A percentile compares a stretch with the other conserved stretches of the same genome.
These are phyloP conservation scores for Coemansia sp. DNA, from an alignment of 192 early-diverging fungal species.

Conservation along the genomic window DNA sequence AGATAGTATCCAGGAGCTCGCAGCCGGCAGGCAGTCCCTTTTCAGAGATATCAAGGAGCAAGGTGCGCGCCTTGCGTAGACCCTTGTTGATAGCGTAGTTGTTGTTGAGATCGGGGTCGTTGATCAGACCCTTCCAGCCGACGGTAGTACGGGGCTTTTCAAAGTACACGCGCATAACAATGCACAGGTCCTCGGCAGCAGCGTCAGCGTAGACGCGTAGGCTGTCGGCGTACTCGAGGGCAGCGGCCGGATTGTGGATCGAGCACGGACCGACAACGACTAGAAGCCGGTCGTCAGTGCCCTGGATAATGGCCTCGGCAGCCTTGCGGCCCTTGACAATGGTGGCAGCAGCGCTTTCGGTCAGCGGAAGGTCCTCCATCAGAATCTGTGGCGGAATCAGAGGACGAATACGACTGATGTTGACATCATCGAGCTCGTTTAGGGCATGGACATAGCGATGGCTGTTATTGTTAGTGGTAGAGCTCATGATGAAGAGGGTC, in stretches of 20 bases:
- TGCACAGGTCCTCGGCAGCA: slow-evolving; percentile 74
- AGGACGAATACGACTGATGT: slow-evolving; percentile 80
- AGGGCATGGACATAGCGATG: slow-evolving; percentile 63
- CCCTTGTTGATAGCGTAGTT: slow-evolving; percentile 98
- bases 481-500: slow-evolving; percentile 17
- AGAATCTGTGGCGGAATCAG: slow-evolving; percentile 90
- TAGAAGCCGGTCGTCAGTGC: slow-evolving; percentile 84
- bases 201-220: slow-evolving; percentile 65
- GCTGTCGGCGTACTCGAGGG: slow-evolving; percentile 75
- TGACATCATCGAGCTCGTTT: slow-evolving; percentile 92
- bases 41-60: slow-evolving; percentile 79
- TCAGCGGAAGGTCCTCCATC: slow-evolving; percentile 78
- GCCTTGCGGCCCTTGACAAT: slow-evolving; percentile 61
- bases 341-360: slow-evolving; percentile 47
- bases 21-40: slow-evolving; percentile 84
- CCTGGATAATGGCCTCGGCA: slow-evolving; percentile 73
- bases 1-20: slow-evolving; percentile 94
- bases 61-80: slow-evolving; percentile 78
- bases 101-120: slow-evolving; percentile 75
- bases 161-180: slow-evolving; percentile 98
- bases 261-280: slow-evolving; percentile 96
- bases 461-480: slow-evolving; percentile 17
- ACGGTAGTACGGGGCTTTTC: slow-evolving; percentile 98
- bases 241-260: slow-evolving; percentile 89
- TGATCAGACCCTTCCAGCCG: slow-evolving; percentile 87